phyloP scores from a whole-genome alignment of 768 basidiomycete genomes.

The Hygrophoropsis aurantiaca region DNA sequence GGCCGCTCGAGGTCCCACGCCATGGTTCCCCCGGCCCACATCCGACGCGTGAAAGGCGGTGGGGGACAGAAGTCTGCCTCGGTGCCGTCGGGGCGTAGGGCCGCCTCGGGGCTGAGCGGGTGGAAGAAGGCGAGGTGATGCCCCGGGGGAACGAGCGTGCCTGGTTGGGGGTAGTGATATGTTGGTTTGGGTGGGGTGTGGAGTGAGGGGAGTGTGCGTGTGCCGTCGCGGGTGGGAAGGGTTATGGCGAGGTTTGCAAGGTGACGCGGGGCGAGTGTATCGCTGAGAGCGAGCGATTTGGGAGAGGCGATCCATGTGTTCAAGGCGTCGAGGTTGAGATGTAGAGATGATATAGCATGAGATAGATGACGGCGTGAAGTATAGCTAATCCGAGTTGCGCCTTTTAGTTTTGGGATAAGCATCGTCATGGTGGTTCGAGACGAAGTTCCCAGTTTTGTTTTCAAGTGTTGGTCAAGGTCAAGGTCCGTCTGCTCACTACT shows the following conservation, averaged over 20 bases:
- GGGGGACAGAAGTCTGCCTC: slow-evolving; percentile 73
- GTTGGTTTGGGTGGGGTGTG: too few species aligned
- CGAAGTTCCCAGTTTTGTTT: too few species aligned
- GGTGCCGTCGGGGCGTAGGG: slow-evolving; percentile 67
- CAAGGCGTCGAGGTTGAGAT: slow-evolving; percentile 26
- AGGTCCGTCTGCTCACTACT: too few species aligned
- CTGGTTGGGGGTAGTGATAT: slow-evolving; percentile 40
- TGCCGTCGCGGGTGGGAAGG: slow-evolving; percentile 71
- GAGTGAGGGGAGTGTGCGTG: slow-evolving; percentile 27
- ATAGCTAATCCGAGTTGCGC: too few species aligned
- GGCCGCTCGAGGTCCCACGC: slow-evolving; percentile 55
- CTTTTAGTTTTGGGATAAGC: too few species aligned
- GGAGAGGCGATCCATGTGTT: slow-evolving; percentile 56
- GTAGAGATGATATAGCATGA: too few species aligned
- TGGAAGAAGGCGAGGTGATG: slow-evolving; percentile 80
- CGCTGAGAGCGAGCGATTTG: slow-evolving; percentile 44
- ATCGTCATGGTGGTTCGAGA: too few species aligned
- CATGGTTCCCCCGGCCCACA: slow-evolving; percentile 80
- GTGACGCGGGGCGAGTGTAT: slow-evolving; percentile 54
- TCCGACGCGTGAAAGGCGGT: slow-evolving; percentile 69
- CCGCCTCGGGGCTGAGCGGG: slow-evolving; percentile 54
- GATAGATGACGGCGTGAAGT: too few species aligned
- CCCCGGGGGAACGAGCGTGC: slow-evolving; percentile 52
- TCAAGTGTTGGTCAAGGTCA: too few species aligned
- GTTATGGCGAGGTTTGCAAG: slow-evolving; percentile 66